Evolutionary conservation across 805 yeast genomes (phyloP).

Genomic region (Yarrowia bubula): DNA sequence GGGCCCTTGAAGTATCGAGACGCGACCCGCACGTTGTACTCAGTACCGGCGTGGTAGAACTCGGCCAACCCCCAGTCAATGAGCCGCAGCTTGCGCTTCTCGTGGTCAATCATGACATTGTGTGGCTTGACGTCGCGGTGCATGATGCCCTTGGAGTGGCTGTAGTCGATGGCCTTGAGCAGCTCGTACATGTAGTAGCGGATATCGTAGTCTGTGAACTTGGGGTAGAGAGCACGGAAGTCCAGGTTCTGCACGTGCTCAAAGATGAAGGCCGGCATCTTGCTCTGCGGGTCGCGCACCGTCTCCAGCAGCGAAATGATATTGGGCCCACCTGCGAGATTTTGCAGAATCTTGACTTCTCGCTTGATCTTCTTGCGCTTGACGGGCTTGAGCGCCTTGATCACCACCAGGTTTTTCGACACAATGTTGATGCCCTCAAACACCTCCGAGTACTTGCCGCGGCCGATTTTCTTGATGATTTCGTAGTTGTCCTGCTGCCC

Average conservation of each 20-base stretch:
- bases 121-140: slow-evolving; percentile 96
- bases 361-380: slow-evolving; percentile 87
- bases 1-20: slow-evolving; percentile 93
- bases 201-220: slow-evolving; percentile 69
- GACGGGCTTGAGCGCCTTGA: slow-evolving; percentile 89
- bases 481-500: slow-evolving; percentile 63
- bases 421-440: slow-evolving; percentile 76
- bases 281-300: slow-evolving; percentile 72
- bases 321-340: slow-evolving; percentile 81
- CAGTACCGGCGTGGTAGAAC: slow-evolving; percentile 84
- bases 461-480: slow-evolving; percentile 77
- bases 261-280: slow-evolving; percentile 83
- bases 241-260: slow-evolving; percentile 83
- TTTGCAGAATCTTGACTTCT: slow-evolving; percentile 83
- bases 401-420: slow-evolving; percentile 65
- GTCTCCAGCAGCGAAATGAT: slow-evolving; percentile 74
- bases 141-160: slow-evolving; percentile 94
- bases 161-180: slow-evolving; percentile 77
- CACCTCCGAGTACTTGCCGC: slow-evolving; percentile 95
- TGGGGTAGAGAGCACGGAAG: slow-evolving; percentile 76
- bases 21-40: slow-evolving; percentile 90
- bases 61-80: slow-evolving; percentile 98
- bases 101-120: slow-evolving; percentile 91
- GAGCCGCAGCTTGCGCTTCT: slow-evolving; percentile 61
- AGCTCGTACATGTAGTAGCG: slow-evolving; percentile 80